These are phyloP conservation scores for Termitomyces sp. DNA, from an alignment of 768 basidiomycete species.

Conservation along the genomic window DNA sequence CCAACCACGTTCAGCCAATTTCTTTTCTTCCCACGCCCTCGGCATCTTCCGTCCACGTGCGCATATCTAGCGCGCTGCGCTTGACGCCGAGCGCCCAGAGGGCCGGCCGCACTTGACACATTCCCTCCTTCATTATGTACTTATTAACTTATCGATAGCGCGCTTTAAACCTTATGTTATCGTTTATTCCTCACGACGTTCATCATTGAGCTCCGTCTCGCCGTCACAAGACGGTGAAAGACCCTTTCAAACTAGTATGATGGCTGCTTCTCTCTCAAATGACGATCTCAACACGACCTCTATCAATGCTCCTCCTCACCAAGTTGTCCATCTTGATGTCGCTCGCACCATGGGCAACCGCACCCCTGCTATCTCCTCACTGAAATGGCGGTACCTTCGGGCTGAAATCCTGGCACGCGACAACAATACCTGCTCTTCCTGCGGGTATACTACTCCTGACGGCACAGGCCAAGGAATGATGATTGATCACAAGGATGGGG, in stretches of 20 bases:
- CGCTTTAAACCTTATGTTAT: neutral
- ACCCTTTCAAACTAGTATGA: neutral
- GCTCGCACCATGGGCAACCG: neutral
- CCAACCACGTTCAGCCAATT: constrained; percentile 38
- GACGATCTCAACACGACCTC: neutral
- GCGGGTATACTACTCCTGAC: constrained; percentile 6
- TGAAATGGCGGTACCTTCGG: constrained; percentile 6
- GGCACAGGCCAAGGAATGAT: constrained; percentile 3
- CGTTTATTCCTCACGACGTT: neutral
- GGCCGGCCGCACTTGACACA: too few relatives aligned
- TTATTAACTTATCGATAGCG: too few relatives aligned
- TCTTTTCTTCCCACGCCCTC: constrained; percentile 40
- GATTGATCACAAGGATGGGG: constrained; percentile 7
- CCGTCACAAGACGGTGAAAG: neutral
- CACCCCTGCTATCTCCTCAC: neutral
- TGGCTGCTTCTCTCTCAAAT: neutral
- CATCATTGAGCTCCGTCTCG: neutral
- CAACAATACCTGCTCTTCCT: constrained; percentile 11
- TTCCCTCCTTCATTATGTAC: neutral
- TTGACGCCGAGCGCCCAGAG: too few relatives aligned
- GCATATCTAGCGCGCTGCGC: too few relatives aligned
- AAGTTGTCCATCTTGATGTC: constrained; percentile 4
- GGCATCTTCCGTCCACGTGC: neutral
- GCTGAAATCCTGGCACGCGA: constrained; percentile 7
- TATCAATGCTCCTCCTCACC: neutral